These are phyloP conservation scores for Senna siamea DNA, from an alignment of 306 rosid species.

Conservation along the genomic window DNA sequence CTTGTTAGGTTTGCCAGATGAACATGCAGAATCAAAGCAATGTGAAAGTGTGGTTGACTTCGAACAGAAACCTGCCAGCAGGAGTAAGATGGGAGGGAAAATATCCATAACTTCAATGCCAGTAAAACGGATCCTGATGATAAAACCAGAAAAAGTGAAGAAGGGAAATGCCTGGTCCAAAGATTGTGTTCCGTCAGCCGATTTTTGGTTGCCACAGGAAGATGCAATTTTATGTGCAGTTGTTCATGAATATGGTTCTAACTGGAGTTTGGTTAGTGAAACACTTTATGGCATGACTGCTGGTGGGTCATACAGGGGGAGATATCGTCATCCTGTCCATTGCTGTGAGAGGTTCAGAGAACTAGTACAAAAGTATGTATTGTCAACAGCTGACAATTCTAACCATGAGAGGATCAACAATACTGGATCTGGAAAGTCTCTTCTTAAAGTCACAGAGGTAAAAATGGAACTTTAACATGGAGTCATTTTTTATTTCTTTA, in stretches of 20 bases:
- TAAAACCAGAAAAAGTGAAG: slow-evolving; percentile 88
- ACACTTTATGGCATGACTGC: slow-evolving; percentile 76
- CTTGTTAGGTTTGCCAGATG: slow-evolving; percentile 59
- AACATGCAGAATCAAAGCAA: slow-evolving; percentile 57
- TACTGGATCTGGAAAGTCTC: slow-evolving; percentile 89
- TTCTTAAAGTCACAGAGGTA: slow-evolving; percentile 95
- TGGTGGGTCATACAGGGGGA: slow-evolving; percentile 90
- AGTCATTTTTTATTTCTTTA: slow-evolving; percentile 18
- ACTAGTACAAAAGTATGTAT: slow-evolving; percentile 75
- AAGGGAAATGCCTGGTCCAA: slow-evolving; percentile 82
- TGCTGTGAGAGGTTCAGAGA: slow-evolving; percentile 97
- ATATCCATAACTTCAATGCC: slow-evolving; percentile 90
- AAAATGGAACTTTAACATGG: slow-evolving; percentile 31
- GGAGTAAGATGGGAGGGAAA: slow-evolving; percentile 89
- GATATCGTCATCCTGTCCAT: slow-evolving; percentile 94
- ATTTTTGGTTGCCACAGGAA: slow-evolving; percentile 90
- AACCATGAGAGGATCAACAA: slow-evolving; percentile 71
- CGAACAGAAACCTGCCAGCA: slow-evolving; percentile 70
- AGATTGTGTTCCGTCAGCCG: slow-evolving; percentile 90
- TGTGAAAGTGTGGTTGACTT: slow-evolving; percentile 56
- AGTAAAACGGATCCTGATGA: slow-evolving; percentile 71
- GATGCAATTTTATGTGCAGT: slow-evolving; percentile 92
- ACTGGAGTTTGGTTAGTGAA: slow-evolving; percentile 92
- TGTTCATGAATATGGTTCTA: slow-evolving; percentile 92
- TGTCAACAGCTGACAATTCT: slow-evolving; percentile 64